Conservation (phyloP, 768 basidiomycete species). For the Tulasnella sp. region DNA sequence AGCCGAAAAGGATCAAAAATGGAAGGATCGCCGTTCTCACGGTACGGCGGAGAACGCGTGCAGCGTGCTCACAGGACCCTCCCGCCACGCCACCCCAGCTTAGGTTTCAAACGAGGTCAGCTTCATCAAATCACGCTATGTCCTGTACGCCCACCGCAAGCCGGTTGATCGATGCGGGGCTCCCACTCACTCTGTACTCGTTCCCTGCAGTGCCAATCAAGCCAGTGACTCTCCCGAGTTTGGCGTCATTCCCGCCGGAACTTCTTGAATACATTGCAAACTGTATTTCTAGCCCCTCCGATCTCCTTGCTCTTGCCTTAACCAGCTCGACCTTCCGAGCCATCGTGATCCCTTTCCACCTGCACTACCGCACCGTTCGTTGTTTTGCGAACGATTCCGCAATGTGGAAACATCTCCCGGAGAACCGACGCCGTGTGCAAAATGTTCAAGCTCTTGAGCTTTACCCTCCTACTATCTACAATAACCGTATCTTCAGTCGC, state of each 20-base stretch:
- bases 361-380: background rate
- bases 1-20: background rate
- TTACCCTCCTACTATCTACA: background rate
- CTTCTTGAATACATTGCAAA: background rate
- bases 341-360: background rate
- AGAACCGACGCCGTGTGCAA: background rate
- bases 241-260: background rate
- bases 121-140: background rate
- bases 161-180: no score
- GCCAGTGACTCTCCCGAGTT: background rate
- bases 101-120: background rate
- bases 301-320: background rate
- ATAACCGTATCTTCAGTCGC: background rate
- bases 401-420: background rate
- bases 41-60: background rate
- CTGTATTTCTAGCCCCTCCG: background rate
- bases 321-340: background rate
- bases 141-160: background rate
- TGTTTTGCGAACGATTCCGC: background rate
- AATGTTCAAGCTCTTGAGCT: background rate
- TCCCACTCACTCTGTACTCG: no score
- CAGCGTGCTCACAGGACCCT: background rate
- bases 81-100: background rate
- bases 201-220: background rate
- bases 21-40: background rate